Percentiles rank a stretch among this genome's conserved stretches.
Evolutionary conservation across 73 alveolate species (phyloP).

Genomic region (Urostyla sp.): DNA sequence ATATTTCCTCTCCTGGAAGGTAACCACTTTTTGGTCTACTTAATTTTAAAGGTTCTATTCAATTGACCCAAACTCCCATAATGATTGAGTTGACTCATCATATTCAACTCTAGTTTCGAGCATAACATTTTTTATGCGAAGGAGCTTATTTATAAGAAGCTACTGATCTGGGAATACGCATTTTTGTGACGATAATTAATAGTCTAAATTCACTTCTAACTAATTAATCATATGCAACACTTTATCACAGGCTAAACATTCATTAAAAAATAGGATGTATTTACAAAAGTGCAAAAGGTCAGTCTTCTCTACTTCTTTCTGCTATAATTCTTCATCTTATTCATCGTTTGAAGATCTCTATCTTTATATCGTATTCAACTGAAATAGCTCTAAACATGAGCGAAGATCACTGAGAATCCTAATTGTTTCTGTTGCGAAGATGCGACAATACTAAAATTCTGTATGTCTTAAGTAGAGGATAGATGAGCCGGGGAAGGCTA

Average conservation of each 20-base stretch:
- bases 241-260: too few species aligned
- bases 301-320: conserved; percentile 10
- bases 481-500: conserved; percentile 25
- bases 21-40: conserved; percentile 19
- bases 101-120: too few species aligned
- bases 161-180: too few species aligned
- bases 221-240: too few species aligned
- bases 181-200: too few species aligned
- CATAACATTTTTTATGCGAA: too few species aligned
- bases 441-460: neutral
- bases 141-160: too few species aligned
- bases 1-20: conserved; percentile 23
- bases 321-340: neutral
- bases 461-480: neutral
- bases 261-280: too few species aligned
- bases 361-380: too few species aligned
- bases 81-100: neutral
- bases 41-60: conserved; percentile 4
- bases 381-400: too few species aligned
- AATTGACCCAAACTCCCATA: conserved; percentile 33
- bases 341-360: too few species aligned
- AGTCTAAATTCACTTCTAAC: too few species aligned
- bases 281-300: conserved; percentile 24
- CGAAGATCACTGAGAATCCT: conserved; percentile 12
- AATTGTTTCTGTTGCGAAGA: neutral